Evolutionary conservation across 2,329 filamentous ascomycete species (phyloP).

Genomic region (Dactylellina leptospora): DNA sequence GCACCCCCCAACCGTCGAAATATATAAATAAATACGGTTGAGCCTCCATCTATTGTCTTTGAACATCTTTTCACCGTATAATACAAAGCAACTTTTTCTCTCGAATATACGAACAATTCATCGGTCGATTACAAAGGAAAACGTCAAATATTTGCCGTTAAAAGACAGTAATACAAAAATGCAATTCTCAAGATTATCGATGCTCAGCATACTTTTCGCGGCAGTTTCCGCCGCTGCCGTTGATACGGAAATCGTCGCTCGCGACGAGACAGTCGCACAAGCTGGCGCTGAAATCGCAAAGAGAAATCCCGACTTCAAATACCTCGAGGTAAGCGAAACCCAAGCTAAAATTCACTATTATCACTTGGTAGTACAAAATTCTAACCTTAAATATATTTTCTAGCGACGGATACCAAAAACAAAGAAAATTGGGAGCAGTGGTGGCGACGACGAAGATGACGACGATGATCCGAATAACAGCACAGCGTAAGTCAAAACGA

Average conservation of each 20-base stretch:
- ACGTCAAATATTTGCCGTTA: too few species aligned
- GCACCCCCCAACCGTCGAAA: too few species aligned
- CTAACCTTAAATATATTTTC: constrained; percentile 1
- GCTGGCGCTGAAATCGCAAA: constrained; percentile 13
- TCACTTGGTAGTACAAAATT: constrained; percentile 8
- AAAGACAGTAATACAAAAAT: constrained; percentile 34
- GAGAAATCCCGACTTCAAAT: constrained; percentile 2
- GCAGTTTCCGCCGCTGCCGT: constrained; percentile 21
- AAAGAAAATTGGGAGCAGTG: not conserved
- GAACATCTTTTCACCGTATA: too few species aligned
- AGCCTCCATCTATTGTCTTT: too few species aligned
- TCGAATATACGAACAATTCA: too few species aligned
- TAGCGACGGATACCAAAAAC: not conserved
- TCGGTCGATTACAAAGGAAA: too few species aligned
- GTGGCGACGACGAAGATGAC: not conserved
- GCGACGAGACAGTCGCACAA: constrained; percentile 14
- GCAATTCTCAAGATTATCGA: constrained; percentile 26
- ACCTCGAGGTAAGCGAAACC: constrained; percentile 21
- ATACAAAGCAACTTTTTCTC: too few species aligned
- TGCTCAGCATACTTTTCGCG: constrained; percentile 19
- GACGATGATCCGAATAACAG: constrained; percentile 2
- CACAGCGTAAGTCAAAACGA: constrained; percentile 33
- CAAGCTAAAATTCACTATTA: not conserved
- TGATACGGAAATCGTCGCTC: not conserved
- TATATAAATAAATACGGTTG: too few species aligned